Conservation (phyloP, 495 filamentous ascomycete genomes). For the Cercophora samala region DNA sequence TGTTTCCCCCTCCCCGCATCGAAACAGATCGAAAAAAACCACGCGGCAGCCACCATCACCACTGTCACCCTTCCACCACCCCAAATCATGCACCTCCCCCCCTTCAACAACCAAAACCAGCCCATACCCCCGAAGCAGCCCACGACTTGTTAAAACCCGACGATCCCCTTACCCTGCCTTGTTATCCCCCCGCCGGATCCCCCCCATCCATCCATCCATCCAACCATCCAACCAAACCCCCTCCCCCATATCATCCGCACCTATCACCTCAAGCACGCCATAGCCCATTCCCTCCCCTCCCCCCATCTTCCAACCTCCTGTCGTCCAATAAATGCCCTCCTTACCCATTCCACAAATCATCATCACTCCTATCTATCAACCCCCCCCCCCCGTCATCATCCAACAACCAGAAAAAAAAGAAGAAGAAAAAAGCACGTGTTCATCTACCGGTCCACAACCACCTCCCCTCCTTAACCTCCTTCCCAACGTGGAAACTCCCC, state of each 20-base stretch:
- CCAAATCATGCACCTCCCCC: background rate
- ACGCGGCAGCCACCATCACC: background rate
- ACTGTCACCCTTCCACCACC: conserved; percentile 4
- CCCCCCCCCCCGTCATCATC: background rate
- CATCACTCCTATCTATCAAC: background rate
- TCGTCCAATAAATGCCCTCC: too few relatives aligned
- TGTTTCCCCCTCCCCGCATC: background rate
- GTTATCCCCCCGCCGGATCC: background rate
- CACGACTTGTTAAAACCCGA: too few relatives aligned
- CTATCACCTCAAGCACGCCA: background rate
- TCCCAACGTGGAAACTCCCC: background rate
- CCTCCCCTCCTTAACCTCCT: background rate
- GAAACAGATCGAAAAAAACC: background rate
- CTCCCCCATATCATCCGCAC: background rate
- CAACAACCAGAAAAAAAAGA: too few relatives aligned
- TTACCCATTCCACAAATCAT: too few relatives aligned
- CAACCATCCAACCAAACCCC: background rate
- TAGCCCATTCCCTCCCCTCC: too few relatives aligned
- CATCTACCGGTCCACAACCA: background rate
- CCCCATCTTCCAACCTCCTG: too few relatives aligned
- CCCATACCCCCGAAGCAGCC: conserved; percentile 9
- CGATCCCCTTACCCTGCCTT: background rate
- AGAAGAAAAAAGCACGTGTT: background rate
- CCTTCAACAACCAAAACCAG: background rate
- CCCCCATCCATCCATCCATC: background rate